These are phyloP conservation scores for Bothriochloa decipiens DNA, from an alignment of 176 grass and related monocot species.

Conservation along the genomic window DNA sequence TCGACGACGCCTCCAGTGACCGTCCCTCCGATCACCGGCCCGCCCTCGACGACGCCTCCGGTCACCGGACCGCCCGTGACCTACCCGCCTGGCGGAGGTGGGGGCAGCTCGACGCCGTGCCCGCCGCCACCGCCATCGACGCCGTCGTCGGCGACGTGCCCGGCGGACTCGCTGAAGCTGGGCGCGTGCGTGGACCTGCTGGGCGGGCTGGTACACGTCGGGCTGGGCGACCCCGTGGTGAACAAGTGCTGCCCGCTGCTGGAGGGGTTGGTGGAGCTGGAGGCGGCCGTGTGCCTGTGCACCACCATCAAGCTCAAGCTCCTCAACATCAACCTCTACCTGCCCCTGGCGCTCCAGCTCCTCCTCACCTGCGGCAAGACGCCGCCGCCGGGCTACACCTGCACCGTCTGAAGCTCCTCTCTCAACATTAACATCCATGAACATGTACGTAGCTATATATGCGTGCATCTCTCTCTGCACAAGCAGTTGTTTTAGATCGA, in stretches of 20 bases:
- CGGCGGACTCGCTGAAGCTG: constrained; percentile 84
- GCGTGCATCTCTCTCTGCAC: not conserved
- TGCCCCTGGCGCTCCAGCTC: constrained; percentile 91
- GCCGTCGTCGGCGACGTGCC: constrained; percentile 51
- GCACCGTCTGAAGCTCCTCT: constrained; percentile 48
- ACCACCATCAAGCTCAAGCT: constrained; percentile 93
- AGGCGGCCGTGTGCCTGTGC: constrained; percentile 96
- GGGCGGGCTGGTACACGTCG: constrained; percentile 92
- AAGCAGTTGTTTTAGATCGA: too few relatives aligned
- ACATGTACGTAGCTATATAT: not conserved
- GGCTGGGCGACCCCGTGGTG: constrained; percentile 75
- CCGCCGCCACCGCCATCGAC: constrained; percentile 15
- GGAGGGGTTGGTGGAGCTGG: constrained; percentile 78
- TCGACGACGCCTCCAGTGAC: constrained; percentile 10
- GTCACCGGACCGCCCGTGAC: constrained; percentile 23
- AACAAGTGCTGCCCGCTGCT: constrained; percentile 96
- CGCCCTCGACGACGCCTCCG: not conserved
- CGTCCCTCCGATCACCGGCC: not conserved
- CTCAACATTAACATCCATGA: not conserved
- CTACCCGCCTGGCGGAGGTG: constrained; percentile 4
- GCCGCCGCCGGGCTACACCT: constrained; percentile 87
- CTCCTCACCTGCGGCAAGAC: constrained; percentile 95
- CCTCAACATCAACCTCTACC: constrained; percentile 93
- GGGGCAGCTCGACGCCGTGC: constrained; percentile 5
- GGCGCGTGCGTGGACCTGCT: constrained; percentile 96